Evolutionary conservation across 495 filamentous ascomycete genomes (phyloP), one percentile per base, ranked within the genome.

Genomic region (Elaphomyces granulatus): DNA sequence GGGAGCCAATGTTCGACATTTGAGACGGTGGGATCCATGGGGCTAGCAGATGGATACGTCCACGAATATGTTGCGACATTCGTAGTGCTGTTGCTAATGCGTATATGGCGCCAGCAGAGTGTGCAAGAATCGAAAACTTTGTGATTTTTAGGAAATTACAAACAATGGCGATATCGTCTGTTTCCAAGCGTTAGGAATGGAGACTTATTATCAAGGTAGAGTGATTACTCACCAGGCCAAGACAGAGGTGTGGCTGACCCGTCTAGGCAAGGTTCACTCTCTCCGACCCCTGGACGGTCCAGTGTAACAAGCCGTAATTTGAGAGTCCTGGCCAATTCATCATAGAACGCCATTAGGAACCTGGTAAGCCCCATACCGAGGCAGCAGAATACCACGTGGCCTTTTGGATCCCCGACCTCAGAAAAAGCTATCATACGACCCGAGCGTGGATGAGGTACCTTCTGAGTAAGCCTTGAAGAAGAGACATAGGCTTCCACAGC

Each of bases 21-120:
- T 99, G 90, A n/a, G 85, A 93, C 0, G 90, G 90, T 1, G 90
- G 90, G 31, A 99, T 96, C 92, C 90, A 99, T 0, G 90, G 90
- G 2, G 90, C 88, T 9, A 99, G 69, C 7, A 99, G 76, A 59
- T 99, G 90, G 17, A 99, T 88, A 21, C 84, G 81, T 18, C 92
- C 88, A 12, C 88, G 79, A 45, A 99, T 90, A 55, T 94, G 83
- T 48, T 94, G 86, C 12, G 92, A 88, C 68, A 99, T 90, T 33
- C 90, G 81, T 18, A 99, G 70, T 3, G 92, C 90, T 0, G 92
- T 96, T 15, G 90, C 92, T 18, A 99, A 75, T 18, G 90, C 92
- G 51, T 99, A 99, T 42, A 99, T 94, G 15, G 90, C 92, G 16
- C 90, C 90, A 8, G 90, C 90, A 8, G 87, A 94, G 55, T 99